A percentile compares a stretch with the other conserved stretches of the same genome.
These are phyloP conservation scores for Cercospora canescens DNA, from an alignment of 2,329 filamentous ascomycete genomes.

Conservation along the genomic window DNA sequence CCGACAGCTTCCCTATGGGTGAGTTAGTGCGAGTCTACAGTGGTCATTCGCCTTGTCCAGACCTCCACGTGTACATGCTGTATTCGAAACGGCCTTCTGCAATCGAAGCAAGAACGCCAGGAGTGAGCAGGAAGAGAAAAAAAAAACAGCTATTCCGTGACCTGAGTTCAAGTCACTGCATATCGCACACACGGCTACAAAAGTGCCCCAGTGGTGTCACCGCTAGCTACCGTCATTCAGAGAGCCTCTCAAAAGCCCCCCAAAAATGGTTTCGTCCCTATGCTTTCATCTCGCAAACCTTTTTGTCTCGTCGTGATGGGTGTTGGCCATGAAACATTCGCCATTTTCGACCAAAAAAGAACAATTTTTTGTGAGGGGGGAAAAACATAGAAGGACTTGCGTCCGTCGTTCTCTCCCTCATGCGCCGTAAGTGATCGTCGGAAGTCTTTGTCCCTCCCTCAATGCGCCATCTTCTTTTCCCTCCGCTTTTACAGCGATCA, in stretches of 20 bases:
- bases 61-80: too few relatives aligned
- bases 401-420: background rate
- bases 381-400: slow-evolving; percentile 1
- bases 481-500: slow-evolving; percentile 13
- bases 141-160: background rate
- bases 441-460: background rate
- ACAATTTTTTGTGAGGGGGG: background rate
- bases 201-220: background rate
- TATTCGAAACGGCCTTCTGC: too few relatives aligned
- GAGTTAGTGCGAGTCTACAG: background rate
- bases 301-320: background rate
- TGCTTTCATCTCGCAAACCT: background rate
- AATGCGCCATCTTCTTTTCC: background rate
- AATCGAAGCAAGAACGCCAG: too few relatives aligned
- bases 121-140: background rate
- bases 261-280: background rate
- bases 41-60: too few relatives aligned
- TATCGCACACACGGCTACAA: slow-evolving; percentile 7
- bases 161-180: slow-evolving; percentile 9
- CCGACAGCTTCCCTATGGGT: background rate
- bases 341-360: background rate
- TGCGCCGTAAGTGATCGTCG: slow-evolving; percentile 1
- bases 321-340: background rate
- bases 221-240: slow-evolving; percentile 3
- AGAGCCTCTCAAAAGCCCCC: slow-evolving; percentile 9